phyloP scores from a whole-genome alignment of 208 protist species.

The Angomonas deanei region DNA sequence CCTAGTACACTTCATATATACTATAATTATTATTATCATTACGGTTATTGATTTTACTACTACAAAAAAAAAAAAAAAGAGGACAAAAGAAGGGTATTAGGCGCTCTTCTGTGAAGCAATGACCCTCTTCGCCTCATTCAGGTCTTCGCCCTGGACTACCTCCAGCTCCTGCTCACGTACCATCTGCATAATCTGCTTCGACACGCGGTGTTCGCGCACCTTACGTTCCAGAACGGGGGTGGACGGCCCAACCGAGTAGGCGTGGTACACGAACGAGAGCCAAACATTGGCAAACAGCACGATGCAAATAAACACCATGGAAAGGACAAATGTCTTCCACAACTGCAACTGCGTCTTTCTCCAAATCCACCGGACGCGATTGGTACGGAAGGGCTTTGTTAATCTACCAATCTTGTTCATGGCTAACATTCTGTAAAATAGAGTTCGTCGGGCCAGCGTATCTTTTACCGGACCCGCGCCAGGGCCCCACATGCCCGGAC shows the following conservation, averaged over 20 bases:
- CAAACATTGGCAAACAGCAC: slow-evolving; percentile 82
- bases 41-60: not conserved
- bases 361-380: slow-evolving; percentile 74
- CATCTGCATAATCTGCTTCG: slow-evolving; percentile 90
- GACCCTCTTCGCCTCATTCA: slow-evolving; percentile 40
- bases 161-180: slow-evolving; percentile 82
- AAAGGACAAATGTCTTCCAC: slow-evolving; percentile 85
- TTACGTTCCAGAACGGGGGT: slow-evolving; percentile 87
- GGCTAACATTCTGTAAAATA: slow-evolving; percentile 84
- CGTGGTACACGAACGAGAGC: slow-evolving; percentile 84
- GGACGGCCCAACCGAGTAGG: slow-evolving; percentile 81
- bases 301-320: slow-evolving; percentile 76
- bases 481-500: slow-evolving; percentile 83
- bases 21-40: not conserved
- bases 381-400: slow-evolving; percentile 84
- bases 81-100: not conserved
- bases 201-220: slow-evolving; percentile 85
- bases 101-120: slow-evolving; percentile 56
- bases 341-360: slow-evolving; percentile 81
- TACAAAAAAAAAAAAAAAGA: not conserved
- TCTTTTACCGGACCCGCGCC: slow-evolving; percentile 76
- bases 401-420: slow-evolving; percentile 81
- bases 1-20: not conserved
- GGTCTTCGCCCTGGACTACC: slow-evolving; percentile 58
- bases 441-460: slow-evolving; percentile 68